Evolutionary conservation across 805 yeast genomes (phyloP), one percentile per base, ranked within the genome.

Genomic region (Nematodospora valgi): DNA sequence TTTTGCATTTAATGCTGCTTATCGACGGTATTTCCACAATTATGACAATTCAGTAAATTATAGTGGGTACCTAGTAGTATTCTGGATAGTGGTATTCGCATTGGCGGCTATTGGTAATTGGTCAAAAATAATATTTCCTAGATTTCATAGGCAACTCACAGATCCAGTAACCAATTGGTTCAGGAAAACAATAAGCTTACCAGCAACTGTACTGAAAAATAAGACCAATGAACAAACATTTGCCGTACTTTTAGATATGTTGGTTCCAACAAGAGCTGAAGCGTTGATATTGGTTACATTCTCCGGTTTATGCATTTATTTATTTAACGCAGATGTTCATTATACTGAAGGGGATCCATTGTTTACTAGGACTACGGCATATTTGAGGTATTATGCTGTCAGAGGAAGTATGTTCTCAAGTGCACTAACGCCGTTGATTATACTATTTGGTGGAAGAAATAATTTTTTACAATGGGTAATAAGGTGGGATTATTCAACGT

Each of bases 21-120:
- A 60, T 39, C 62, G 57, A 29, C 65, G 58, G 32, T 66, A 59
- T 39, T 48, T 65, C 28, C 70, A 70, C 7, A 66, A 64, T 48
- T 64, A 62, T 37, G 65, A 63, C 35, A 56, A 57, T 15, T 71
- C 80, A 3, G 62, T 73, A 19, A 62, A 56, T 39, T 55, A 70
- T 47, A 82, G 70, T 13, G 52, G 49, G 19, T 47, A 47, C 30
- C 30, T 64, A 27, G 48, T 55, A 2, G 18, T 46, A 3, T 67
- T 51, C 39, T 67, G 72, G 72, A 38, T 45, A 3, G 38, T 43
- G 0, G 55, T 61, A 2, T 52, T 59, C 21, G 18, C 38, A 0
- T 10, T 52, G 2, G 62, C 54, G 2, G 49, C 59, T 4, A 17
- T 53, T 1, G 49, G 51, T 1, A 61, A 65, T 40, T 64, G 70